phyloP scores from a whole-genome alignment of 306 rosid genomes.

The Dryas alaskensis region DNA sequence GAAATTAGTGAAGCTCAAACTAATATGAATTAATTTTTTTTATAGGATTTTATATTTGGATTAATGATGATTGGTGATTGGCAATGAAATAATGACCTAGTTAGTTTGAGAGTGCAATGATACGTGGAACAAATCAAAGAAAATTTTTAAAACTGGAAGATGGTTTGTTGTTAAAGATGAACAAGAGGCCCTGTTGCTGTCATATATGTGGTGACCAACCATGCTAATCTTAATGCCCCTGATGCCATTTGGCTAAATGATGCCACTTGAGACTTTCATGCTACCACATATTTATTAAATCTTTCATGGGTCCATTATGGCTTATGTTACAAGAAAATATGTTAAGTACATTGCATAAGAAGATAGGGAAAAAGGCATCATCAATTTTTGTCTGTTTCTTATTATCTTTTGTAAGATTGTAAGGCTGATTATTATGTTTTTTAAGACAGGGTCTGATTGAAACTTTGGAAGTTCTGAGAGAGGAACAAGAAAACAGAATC shows the following conservation, averaged over 20 bases:
- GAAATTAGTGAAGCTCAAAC: not conserved
- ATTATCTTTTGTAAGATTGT: not conserved
- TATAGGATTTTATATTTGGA: too few species aligned
- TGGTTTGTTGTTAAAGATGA: not conserved
- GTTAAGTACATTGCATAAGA: not conserved
- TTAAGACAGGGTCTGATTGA: not conserved
- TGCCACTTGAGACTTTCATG: not conserved
- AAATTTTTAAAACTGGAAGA: not conserved
- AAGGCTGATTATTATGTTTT: too few species aligned
- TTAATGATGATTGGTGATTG: not conserved
- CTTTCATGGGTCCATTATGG: not conserved
- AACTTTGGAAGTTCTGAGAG: not conserved
- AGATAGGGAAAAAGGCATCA: not conserved
- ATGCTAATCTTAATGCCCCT: not conserved
- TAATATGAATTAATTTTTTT: too few species aligned
- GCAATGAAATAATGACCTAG: not conserved
- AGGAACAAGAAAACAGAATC: too few species aligned
- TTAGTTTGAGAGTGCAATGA: not conserved
- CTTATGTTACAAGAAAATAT: not conserved
- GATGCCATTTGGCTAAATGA: not conserved
- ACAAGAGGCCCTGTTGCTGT: not conserved
- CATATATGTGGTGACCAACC: not conserved
- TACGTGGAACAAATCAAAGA: not conserved
- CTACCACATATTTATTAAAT: too few species aligned
- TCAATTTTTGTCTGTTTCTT: not conserved